These are phyloP conservation scores for Erythrobasidium hasegawianum DNA, from an alignment of 1,284 basidiomycete species.

Conservation along the genomic window DNA sequence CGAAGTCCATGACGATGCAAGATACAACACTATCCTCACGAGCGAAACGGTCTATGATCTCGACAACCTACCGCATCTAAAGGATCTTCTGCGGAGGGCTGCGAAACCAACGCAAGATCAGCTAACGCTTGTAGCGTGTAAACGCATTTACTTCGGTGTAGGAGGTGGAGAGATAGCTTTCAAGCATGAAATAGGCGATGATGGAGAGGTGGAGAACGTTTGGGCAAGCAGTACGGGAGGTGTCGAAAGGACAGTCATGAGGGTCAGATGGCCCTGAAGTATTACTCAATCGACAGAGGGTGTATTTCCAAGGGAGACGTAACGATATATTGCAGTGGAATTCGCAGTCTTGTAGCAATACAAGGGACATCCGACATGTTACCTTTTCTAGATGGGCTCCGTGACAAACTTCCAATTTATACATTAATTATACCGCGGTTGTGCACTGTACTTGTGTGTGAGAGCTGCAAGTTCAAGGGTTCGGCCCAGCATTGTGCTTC, in stretches of 20 bases:
- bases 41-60: slow-evolving; percentile 88
- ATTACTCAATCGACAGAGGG: too few relatives aligned
- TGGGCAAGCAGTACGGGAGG: slow-evolving; percentile 60
- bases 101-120: slow-evolving; percentile 15
- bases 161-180: slow-evolving; percentile 84
- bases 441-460: too few relatives aligned
- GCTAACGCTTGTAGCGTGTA: slow-evolving; percentile 68
- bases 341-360: too few relatives aligned
- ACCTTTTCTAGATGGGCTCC: too few relatives aligned
- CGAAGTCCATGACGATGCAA: slow-evolving; percentile 36
- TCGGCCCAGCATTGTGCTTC: neutral
- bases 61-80: slow-evolving; percentile 64
- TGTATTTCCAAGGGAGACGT: too few relatives aligned
- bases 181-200: slow-evolving; percentile 55
- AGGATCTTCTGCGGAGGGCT: slow-evolving; percentile 53
- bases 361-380: too few relatives aligned
- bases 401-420: too few relatives aligned
- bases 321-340: too few relatives aligned
- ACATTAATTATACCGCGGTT: too few relatives aligned
- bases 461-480: too few relatives aligned
- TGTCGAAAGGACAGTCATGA: slow-evolving; percentile 42
- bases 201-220: slow-evolving; percentile 48
- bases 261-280: slow-evolving; percentile 31
- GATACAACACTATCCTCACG: slow-evolving; percentile 61
- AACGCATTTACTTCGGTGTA: slow-evolving; percentile 91